Base-by-base conservation (phyloP, 768 basidiomycete species). In the Panaeolus papilionaceus region DNA sequence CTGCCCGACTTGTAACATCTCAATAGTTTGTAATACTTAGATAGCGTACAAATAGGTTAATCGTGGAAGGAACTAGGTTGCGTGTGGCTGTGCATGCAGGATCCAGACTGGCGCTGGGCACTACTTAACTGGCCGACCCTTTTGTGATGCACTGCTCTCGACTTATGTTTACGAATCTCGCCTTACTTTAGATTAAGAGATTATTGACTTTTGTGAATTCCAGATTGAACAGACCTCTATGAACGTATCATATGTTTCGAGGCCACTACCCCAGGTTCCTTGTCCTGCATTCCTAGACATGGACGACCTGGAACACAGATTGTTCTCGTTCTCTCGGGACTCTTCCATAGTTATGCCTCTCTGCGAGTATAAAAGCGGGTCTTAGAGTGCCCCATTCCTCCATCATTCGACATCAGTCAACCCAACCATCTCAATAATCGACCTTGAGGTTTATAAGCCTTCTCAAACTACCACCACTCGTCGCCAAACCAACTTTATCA, bases 1-100 rank as follows among this genome's bases (percentile, higher is more conserved):
- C 78, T 96, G 65, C 94, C 94, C n/a, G 95, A 96, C 79, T 67
- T 84, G 66, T 86, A 79, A 72, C 58, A 47, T 33, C 33, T 33
- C 33, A 33, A 33, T 5, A 33, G 33, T 33, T 33, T 33, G 33
- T 33, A 33, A 33, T 33, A 33, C 33, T 33, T 33, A 61, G 33
- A 66, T 65, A 68, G 47, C 64, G 54, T 39, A 33, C 58, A 61
- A 61, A 69, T 39, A 18, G 67, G 65, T 47, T 66, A 68, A 64
- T 63, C 44, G 28, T 8, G 12, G 10, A 28, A 28, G 16, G 28
- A 54, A 64, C 47, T 7, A 58, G 28, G 54, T 58, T 23, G 9
- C 18, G 14, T 58, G 26, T 28, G 54, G 54, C 65, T 62, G 40
- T 44, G 42, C 54, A 4, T 49, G 20, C 38, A 26, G 49, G 33